Base-by-base conservation (phyloP, 2,329 filamentous ascomycete species). In the Microcyclospora pomicola region DNA sequence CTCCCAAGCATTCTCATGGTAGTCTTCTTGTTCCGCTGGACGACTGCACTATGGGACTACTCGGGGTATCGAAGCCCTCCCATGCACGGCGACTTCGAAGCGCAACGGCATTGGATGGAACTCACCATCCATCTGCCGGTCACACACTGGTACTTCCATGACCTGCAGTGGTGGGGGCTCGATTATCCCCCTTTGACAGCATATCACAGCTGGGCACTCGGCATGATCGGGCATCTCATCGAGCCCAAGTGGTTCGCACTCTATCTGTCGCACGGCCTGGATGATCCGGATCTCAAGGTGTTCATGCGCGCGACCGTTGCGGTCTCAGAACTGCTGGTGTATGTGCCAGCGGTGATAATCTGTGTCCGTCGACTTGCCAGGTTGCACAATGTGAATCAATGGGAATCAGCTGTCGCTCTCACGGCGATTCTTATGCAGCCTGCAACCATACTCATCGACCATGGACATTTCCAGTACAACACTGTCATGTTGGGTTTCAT, bases 51-150 rank as follows among this genome's bases (percentile, higher is more conserved):
- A 32, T 96, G 91, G 84, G 85, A 84, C 41, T 95, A 96, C 60
- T 98, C 91, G 51, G 91, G 88, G 39, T 82, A 80, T 53, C 68
- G 80, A 42, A 75, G 74, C 42, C 87, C 87, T 28, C 91, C 91
- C 5, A 86, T 95, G 77, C 82, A 87, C 55, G 91, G 91, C 48
- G 91, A 98, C 61, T 98, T 94, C 63, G 91, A 98, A 66, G 91
- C 92, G 3, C 91, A 98, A 60, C 70, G 91, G 51, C 91, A 98
- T 61, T 98, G 91, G 91, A 94, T 98, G 87, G 91, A 98, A 56
- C 69, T 98, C 47, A 95, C 91, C 2, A 82, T 76, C 7, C 76
- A 94, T 42, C 68, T 98, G 2, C 91, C 91, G 11, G 71, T 92
- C 29, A 91, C 85, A 9, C 82, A 91, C 59, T 98, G 92, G 91